A percentile compares a stretch with the other conserved stretches of the same genome.
Evolutionary conservation across 2,329 filamentous ascomycete genomes (phyloP).

Genomic region (Phaeosphaeriaceae sp.): DNA sequence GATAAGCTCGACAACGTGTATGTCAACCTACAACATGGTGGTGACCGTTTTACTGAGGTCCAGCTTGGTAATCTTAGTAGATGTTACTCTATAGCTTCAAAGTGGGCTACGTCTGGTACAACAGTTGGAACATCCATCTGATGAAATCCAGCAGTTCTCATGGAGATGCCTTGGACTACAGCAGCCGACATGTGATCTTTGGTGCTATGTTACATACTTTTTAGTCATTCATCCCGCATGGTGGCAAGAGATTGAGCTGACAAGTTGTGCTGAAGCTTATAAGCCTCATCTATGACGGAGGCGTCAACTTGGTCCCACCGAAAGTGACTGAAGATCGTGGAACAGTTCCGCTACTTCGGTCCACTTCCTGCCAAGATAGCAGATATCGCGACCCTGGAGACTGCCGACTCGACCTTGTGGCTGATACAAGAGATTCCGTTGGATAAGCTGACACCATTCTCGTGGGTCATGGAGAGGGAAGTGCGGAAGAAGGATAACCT

Average conservation of each 20-base stretch:
- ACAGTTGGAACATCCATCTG: conserved; percentile 48
- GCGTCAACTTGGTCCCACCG: conserved; percentile 35
- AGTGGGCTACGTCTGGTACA: conserved; percentile 29
- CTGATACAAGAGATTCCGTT: conserved; percentile 17
- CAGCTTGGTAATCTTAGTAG: conserved; percentile 45
- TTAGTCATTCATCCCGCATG: too few species aligned
- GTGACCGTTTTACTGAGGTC: conserved; percentile 43
- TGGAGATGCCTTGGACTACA: conserved; percentile 42
- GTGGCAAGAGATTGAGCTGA: too few species aligned
- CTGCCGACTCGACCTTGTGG: conserved; percentile 10
- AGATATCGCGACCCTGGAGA: conserved; percentile 29
- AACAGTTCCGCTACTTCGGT: conserved; percentile 32
- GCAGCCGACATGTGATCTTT: conserved; percentile 52
- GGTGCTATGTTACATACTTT: conserved; percentile 45
- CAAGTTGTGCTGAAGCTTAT: conserved; percentile 25
- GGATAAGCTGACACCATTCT: conserved; percentile 23
- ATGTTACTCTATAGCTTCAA: conserved; percentile 27
- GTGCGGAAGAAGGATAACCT: conserved; percentile 20
- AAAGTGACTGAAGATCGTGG: conserved; percentile 26
- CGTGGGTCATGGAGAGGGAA: conserved; percentile 15
- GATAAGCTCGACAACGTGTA: conserved; percentile 50
- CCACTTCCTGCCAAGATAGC: conserved; percentile 28
- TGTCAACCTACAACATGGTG: conserved; percentile 38
- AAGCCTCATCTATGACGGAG: conserved; percentile 33
- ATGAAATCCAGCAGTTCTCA: conserved; percentile 45